Conservation (phyloP, 2,329 filamentous ascomycete genomes). For the Diplodia corticola region DNA sequence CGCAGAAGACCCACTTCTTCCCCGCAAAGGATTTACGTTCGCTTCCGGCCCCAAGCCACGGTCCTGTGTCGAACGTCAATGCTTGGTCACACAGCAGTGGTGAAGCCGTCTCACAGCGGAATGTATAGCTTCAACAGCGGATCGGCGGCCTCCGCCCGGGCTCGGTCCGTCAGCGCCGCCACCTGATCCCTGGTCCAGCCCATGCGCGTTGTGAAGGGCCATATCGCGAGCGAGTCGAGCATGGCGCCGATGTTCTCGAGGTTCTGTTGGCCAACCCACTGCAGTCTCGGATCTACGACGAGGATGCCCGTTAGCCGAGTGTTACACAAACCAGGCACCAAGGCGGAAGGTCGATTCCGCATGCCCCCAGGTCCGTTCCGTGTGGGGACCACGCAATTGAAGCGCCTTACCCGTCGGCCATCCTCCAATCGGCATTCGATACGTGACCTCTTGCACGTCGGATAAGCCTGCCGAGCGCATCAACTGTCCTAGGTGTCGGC, state of each 20-base stretch:
- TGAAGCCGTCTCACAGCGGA: constrained; percentile 34
- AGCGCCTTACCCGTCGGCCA: constrained; percentile 37
- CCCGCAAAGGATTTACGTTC: constrained; percentile 22
- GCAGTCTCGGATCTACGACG: constrained; percentile 33
- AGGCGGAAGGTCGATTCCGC: not conserved
- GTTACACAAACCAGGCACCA: not conserved
- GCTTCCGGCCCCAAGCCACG: constrained; percentile 37
- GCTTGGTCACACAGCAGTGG: not conserved
- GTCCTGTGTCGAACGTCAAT: constrained; percentile 15
- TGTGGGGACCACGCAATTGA: not conserved
- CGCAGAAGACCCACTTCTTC: constrained; percentile 20
- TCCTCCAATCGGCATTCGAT: constrained; percentile 40
- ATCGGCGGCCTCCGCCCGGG: constrained; percentile 34
- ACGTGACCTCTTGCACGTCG: constrained; percentile 34
- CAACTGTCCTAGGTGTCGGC: constrained; percentile 32
- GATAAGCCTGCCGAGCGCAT: constrained; percentile 35
- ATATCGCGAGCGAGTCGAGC: constrained; percentile 40
- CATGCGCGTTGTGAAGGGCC: constrained; percentile 38
- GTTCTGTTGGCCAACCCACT: constrained; percentile 35
- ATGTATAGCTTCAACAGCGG: constrained; percentile 38
- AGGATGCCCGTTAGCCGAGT: constrained; percentile 1
- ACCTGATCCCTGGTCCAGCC: constrained; percentile 36
- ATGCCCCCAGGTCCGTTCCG: constrained; percentile 4
- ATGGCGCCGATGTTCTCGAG: constrained; percentile 36
- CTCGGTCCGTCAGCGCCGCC: constrained; percentile 32